phyloP scores from a whole-genome alignment of 75 land plant genomes.

The Isoetes taiwanensis region DNA sequence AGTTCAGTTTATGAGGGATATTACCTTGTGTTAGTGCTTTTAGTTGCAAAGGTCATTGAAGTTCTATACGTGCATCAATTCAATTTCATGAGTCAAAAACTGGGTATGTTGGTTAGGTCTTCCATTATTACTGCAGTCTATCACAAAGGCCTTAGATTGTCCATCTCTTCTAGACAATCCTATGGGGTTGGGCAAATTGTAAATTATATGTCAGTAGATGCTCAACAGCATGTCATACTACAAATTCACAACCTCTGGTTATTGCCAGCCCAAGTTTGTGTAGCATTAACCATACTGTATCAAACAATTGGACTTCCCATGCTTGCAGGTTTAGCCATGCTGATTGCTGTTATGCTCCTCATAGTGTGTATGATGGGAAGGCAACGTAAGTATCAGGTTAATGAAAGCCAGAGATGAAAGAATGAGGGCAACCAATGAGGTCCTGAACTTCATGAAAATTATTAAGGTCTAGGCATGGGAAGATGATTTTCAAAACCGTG shows the following conservation, averaged over 20 bases:
- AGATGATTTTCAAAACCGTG: conserved; percentile 15
- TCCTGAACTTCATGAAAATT: conserved; percentile 31
- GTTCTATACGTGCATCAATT: conserved; percentile 28
- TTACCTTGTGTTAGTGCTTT: conserved; percentile 15
- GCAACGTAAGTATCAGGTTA: conserved; percentile 10
- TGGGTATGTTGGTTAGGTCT: conserved; percentile 21
- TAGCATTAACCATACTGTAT: conserved; percentile 29
- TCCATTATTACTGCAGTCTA: conserved; percentile 22
- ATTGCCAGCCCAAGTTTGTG: conserved; percentile 23
- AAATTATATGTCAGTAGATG: conserved; percentile 37
- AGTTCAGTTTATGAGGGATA: conserved; percentile 7
- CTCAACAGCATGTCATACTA: conserved; percentile 18
- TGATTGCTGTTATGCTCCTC: conserved; percentile 11
- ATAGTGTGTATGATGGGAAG: neutral
- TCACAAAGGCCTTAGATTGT: conserved; percentile 27
- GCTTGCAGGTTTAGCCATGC: conserved; percentile 26
- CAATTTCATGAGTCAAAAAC: conserved; percentile 21
- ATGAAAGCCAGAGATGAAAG: conserved; percentile 23
- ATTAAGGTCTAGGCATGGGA: conserved; percentile 49
- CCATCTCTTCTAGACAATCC: conserved; percentile 19
- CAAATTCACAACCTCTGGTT: conserved; percentile 36
- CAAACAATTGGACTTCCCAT: conserved; percentile 19
- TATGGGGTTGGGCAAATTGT: conserved; percentile 32
- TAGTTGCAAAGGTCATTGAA: conserved; percentile 22
- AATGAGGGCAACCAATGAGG: conserved; percentile 28